Percentiles rank a stretch among this genome's conserved stretches.
phyloP scores from a whole-genome alignment of 1,139 yeast genomes.

The Kodamaea alishanica region DNA sequence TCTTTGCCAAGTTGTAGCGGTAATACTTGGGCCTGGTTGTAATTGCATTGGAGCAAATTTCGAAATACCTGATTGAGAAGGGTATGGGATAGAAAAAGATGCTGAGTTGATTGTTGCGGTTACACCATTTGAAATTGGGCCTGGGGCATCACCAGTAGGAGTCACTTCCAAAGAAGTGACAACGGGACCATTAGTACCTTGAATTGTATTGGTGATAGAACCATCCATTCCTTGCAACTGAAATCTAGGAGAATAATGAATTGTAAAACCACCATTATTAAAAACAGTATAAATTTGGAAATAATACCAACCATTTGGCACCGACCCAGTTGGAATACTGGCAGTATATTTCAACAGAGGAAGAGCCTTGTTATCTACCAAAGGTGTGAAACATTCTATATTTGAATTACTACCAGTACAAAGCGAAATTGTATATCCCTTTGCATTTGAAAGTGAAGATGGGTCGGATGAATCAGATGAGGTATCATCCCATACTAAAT shows the following conservation, averaged over 20 bases:
- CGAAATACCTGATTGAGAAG: conserved; percentile 68
- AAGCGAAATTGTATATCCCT: conserved; percentile 50
- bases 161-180: conserved; percentile 10
- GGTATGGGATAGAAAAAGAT: conserved; percentile 55
- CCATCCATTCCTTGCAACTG: conserved; percentile 70
- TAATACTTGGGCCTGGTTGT: conserved; percentile 72
- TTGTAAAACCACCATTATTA: conserved; percentile 46
- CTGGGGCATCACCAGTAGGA: conserved; percentile 43
- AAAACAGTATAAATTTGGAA: conserved; percentile 57
- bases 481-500: conserved; percentile 68
- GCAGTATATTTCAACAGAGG: conserved; percentile 36
- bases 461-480: conserved; percentile 43
- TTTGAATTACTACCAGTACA: conserved; percentile 63
- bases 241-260: conserved; percentile 71
- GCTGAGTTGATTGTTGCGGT: conserved; percentile 28
- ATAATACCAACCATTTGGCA: conserved; percentile 63
- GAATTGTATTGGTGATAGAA: conserved; percentile 27
- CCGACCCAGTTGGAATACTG: conserved; percentile 38
- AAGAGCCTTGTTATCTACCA: conserved; percentile 21
- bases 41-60: conserved; percentile 89
- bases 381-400: conserved; percentile 40
- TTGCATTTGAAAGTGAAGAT: conserved; percentile 36
- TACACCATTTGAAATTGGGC: conserved; percentile 26
- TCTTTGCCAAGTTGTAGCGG: conserved; percentile 62
- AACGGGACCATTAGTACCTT: conserved; percentile 10